These are phyloP conservation scores for Candida mattraensis DNA, from an alignment of 805 yeast species.

Conservation along the genomic window DNA sequence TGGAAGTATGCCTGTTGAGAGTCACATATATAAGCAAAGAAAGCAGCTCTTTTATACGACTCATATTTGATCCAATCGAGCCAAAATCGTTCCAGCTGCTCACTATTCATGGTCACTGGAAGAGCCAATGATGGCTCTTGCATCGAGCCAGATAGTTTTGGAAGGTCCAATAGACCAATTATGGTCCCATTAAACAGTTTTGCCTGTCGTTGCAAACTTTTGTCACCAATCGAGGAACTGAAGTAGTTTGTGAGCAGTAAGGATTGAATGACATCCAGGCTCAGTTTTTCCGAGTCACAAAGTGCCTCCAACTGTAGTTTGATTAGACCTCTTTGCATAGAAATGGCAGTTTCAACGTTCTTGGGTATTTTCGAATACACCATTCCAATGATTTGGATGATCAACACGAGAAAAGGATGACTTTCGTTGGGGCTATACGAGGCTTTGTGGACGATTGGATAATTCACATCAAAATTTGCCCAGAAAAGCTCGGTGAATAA, in stretches of 20 bases:
- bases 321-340: slow-evolving; percentile 22
- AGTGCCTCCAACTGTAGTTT: slow-evolving; percentile 17
- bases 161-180: slow-evolving; percentile 24
- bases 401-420: slow-evolving; percentile 20
- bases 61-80: slow-evolving; percentile 47
- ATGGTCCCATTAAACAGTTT: slow-evolving; percentile 13
- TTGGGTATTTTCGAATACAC: slow-evolving; percentile 14
- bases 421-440: slow-evolving; percentile 25
- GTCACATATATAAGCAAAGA: slow-evolving; percentile 42
- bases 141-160: slow-evolving; percentile 21
- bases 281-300: slow-evolving; percentile 16
- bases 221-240: slow-evolving; percentile 27
- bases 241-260: slow-evolving; percentile 28
- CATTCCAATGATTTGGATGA: slow-evolving; percentile 25
- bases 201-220: slow-evolving; percentile 12
- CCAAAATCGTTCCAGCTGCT: slow-evolving; percentile 34
- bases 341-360: slow-evolving; percentile 16
- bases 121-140: slow-evolving; percentile 18
- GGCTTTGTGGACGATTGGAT: slow-evolving; percentile 41
- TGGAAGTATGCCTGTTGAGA: slow-evolving; percentile 39
- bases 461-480: slow-evolving; percentile 36
- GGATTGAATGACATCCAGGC: slow-evolving; percentile 27
- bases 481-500: slow-evolving; percentile 34
- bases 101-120: background rate
- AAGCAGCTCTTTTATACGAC: slow-evolving; percentile 42